Evolutionary conservation across 805 yeast genomes (phyloP).

Genomic region (Lipomyces kockii): DNA sequence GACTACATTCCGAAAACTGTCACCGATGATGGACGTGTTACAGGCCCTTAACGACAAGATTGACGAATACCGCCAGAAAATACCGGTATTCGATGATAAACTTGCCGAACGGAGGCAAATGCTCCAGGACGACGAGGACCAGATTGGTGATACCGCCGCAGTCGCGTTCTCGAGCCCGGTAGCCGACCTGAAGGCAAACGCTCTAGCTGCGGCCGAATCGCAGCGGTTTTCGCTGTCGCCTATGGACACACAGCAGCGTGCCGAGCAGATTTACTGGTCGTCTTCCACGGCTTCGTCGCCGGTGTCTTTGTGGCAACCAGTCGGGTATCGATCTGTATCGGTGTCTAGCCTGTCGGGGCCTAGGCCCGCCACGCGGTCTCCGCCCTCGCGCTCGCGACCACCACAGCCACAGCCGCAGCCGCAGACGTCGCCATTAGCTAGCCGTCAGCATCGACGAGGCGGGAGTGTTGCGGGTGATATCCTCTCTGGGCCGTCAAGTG

Average conservation of each 20-base stretch:
- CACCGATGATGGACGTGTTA: constrained; percentile 28
- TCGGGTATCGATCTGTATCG: neutral
- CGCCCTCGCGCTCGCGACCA: neutral
- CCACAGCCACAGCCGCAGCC: neutral
- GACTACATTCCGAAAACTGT: constrained; percentile 15
- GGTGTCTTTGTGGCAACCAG: constrained; percentile 1
- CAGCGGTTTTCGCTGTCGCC: constrained; percentile 23
- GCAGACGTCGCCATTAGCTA: neutral
- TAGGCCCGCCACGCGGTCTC: neutral
- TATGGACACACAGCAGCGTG: constrained; percentile 24
- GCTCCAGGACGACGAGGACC: constrained; percentile 26
- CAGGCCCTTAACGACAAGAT: constrained; percentile 16
- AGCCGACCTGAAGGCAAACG: neutral
- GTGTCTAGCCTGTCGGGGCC: neutral
- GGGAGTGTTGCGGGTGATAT: constrained; percentile 7
- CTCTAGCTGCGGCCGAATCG: neutral
- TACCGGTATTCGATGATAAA: constrained; percentile 29
- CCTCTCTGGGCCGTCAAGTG: neutral
- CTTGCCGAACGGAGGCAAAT: constrained; percentile 26
- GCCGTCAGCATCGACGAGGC: constrained; percentile 7
- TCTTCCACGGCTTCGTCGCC: constrained; percentile 15
- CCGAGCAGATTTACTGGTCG: constrained; percentile 23
- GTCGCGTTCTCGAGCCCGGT: constrained; percentile 29
- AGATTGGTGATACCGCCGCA: constrained; percentile 12
- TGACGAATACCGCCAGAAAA: constrained; percentile 22